Conservation (phyloP, 352 stramenopile species). For the Phytophthora tubulina region DNA sequence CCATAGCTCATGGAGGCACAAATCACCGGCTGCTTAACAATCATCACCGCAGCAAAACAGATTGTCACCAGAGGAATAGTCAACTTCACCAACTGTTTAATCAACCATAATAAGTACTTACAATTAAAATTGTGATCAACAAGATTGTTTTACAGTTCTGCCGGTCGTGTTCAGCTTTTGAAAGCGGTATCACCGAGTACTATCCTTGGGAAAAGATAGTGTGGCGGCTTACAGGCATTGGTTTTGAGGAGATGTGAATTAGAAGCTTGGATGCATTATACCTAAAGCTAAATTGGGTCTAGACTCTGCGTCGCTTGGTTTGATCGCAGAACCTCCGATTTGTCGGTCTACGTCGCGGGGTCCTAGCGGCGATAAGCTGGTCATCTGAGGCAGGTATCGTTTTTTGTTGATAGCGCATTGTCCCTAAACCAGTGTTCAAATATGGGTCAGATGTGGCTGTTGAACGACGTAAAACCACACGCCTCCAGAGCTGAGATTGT, state of each 20-base stretch:
- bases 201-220: too few relatives aligned
- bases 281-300: not conserved
- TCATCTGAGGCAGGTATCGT: not conserved
- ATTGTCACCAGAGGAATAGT: not conserved
- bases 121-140: too few relatives aligned
- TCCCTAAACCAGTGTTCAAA: not conserved
- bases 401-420: not conserved
- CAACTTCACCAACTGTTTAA: too few relatives aligned
- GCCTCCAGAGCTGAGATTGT: too few relatives aligned
- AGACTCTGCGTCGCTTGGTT: not conserved
- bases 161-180: too few relatives aligned
- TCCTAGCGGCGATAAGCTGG: not conserved
- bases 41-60: not conserved
- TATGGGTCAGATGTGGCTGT: not conserved
- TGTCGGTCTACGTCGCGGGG: not conserved
- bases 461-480: too few relatives aligned
- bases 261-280: too few relatives aligned
- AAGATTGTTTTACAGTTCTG: too few relatives aligned
- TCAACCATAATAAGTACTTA: too few relatives aligned
- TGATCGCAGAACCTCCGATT: not conserved
- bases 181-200: too few relatives aligned
- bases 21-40: not conserved
- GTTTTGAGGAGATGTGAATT: too few relatives aligned
- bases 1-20: not conserved
- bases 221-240: too few relatives aligned